phyloP scores from a whole-genome alignment of 2,329 filamentous ascomycete genomes.

The Podosphaera fusca region DNA sequence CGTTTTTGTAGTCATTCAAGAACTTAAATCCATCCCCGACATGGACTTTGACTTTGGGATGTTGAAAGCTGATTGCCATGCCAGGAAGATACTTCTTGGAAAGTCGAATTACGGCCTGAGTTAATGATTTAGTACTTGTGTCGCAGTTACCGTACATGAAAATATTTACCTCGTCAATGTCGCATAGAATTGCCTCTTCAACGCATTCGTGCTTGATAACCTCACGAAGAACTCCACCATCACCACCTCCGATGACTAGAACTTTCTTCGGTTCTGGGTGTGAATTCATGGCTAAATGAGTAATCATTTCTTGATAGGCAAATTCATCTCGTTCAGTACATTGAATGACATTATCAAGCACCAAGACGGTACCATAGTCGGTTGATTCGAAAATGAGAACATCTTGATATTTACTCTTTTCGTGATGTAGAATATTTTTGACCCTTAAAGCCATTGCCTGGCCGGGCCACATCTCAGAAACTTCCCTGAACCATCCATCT shows the following conservation, averaged over 20 bases:
- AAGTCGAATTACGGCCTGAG: slow-evolving; percentile 75
- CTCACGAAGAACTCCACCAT: slow-evolving; percentile 92
- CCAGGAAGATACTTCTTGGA: slow-evolving; percentile 93
- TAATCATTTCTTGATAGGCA: slow-evolving; percentile 99
- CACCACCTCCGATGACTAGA: slow-evolving; percentile 90
- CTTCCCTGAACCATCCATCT: slow-evolving; percentile 99
- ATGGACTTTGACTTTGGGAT: slow-evolving; percentile 82
- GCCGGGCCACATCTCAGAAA: slow-evolving; percentile 95
- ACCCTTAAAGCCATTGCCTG: slow-evolving; percentile 98
- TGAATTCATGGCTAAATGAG: slow-evolving; percentile 92
- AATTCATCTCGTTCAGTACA: slow-evolving; percentile 98
- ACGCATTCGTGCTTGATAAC: slow-evolving; percentile 97
- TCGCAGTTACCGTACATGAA: neutral
- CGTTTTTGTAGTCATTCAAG: slow-evolving; percentile 84
- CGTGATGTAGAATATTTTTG: slow-evolving; percentile 93
- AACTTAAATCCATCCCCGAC: slow-evolving; percentile 98
- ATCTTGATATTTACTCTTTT: slow-evolving; percentile 98
- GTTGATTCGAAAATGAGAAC: slow-evolving; percentile 97
- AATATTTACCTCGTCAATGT: slow-evolving; percentile 66
- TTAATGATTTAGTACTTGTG: slow-evolving; percentile 3
- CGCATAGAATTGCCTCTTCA: slow-evolving; percentile 87
- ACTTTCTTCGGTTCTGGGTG: slow-evolving; percentile 98
- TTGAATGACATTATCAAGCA: slow-evolving; percentile 97
- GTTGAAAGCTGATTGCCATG: slow-evolving; percentile 82
- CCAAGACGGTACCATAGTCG: slow-evolving; percentile 86